phyloP scores from a whole-genome alignment of 148 eudicot genomes.

The Tetragonia tetragonoides region DNA sequence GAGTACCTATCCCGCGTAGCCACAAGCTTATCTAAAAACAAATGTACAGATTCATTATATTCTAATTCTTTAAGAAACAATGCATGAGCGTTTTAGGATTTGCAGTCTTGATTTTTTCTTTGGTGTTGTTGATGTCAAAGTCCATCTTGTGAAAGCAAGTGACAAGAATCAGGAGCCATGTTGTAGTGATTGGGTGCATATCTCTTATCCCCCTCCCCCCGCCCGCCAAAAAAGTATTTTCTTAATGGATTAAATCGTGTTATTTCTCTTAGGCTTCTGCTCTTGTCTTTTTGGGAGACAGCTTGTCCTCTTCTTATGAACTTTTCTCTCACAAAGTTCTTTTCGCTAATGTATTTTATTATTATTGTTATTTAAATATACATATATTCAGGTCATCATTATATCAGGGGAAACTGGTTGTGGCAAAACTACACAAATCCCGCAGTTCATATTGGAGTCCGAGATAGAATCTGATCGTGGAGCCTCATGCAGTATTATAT shows the following conservation, averaged over 20 bases:
- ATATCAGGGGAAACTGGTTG: slow-evolving; percentile 99
- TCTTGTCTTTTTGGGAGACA: neutral
- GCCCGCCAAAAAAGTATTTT: neutral
- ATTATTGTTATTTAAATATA: neutral
- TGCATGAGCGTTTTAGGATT: neutral
- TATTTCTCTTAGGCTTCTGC: too few species aligned
- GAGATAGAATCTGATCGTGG: slow-evolving; percentile 81
- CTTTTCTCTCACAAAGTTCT: neutral
- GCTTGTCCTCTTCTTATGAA: neutral
- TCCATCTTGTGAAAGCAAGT: neutral
- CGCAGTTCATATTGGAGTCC: slow-evolving; percentile 93
- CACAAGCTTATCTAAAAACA: too few species aligned
- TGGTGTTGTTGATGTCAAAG: neutral
- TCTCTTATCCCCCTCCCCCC: neutral
- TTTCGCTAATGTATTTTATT: neutral
- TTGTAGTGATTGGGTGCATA: neutral
- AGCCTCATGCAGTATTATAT: slow-evolving; percentile 71
- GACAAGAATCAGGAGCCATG: neutral
- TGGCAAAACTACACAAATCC: slow-evolving; percentile 98
- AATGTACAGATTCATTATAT: neutral
- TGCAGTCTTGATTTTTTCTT: neutral
- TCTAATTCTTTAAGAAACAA: neutral
- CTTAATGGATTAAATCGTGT: neutral
- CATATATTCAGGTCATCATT: slow-evolving; percentile 65
- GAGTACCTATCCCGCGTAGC: too few species aligned